phyloP scores from a whole-genome alignment of 768 basidiomycete genomes.

The Mrakia gelida region DNA sequence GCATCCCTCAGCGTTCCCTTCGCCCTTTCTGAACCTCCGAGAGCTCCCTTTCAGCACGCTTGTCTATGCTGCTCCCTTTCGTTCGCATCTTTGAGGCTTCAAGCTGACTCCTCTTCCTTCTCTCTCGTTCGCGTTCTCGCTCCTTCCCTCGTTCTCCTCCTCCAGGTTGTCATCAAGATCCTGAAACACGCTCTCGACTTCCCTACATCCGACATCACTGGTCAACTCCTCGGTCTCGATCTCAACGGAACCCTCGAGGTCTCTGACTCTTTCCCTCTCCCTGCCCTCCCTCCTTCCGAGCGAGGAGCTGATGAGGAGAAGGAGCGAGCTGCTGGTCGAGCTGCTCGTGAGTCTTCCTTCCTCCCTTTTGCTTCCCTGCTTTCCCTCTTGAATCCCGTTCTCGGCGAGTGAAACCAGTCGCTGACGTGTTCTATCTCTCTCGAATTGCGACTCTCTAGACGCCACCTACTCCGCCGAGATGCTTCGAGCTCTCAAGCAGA shows the following conservation, averaged over 20 bases:
- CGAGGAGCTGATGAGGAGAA: slow-evolving; percentile 38
- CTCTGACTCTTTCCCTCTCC: slow-evolving; percentile 44
- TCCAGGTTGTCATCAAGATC: slow-evolving; percentile 85
- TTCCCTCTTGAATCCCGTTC: too few species aligned
- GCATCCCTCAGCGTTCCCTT: not conserved
- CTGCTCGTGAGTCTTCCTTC: slow-evolving; percentile 24
- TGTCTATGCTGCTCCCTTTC: too few species aligned
- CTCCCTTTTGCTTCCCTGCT: not conserved
- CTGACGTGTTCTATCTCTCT: slow-evolving; percentile 45
- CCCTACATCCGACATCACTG: slow-evolving; percentile 55
- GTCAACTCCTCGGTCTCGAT: slow-evolving; percentile 84
- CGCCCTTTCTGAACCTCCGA: too few species aligned
- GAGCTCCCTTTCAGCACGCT: too few species aligned
- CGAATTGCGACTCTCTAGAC: slow-evolving; percentile 46
- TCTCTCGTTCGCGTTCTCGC: slow-evolving; percentile 13
- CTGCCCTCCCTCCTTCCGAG: slow-evolving; percentile 38
- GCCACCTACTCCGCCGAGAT: slow-evolving; percentile 66
- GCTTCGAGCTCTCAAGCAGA: slow-evolving; percentile 83
- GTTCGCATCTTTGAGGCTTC: not conserved
- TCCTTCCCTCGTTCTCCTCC: slow-evolving; percentile 21
- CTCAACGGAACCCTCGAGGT: slow-evolving; percentile 85
- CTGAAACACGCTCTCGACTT: slow-evolving; percentile 82
- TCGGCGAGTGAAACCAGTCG: slow-evolving; percentile 47
- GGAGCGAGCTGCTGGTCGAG: slow-evolving; percentile 17
- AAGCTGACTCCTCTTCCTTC: slow-evolving; percentile 11